Evolutionary conservation across 129 eudicot species (phyloP), one percentile per base, ranked within the genome.

Genomic region (Silybum marianum): DNA sequence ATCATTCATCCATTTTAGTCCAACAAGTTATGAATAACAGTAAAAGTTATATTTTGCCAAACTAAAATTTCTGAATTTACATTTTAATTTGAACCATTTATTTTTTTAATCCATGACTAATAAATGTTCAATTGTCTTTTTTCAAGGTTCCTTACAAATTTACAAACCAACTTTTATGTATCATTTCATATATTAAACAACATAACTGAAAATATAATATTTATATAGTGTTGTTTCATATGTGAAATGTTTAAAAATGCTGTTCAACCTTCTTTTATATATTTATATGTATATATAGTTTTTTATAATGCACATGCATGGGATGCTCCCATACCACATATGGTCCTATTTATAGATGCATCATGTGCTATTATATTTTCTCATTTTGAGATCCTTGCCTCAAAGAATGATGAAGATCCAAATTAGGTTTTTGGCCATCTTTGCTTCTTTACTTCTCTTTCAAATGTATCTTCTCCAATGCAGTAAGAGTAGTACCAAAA

Each of bases 391-490:
- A 81, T 81, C 80, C 76, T 77, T 76, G 34, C 16, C 77, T 7
- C 77, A 34, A 71, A 42, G 40, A 71, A 72, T 30, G 34, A 83
- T 78, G 86, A 83, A 78, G 79, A 78, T 62, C 75, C 83, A 78
- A 14, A 63, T 32, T 16, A 83, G 69, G 81, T 40, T 78, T 46
- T 42, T 83, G 74, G 74, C 83, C 32, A 63, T 83, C 22, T 72
- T 78, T 23, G 54, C 86, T 40, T 83, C 75, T 72, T 44, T 83
- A 72, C 70, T 83, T 22, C 70, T 83, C 66, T 78, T 72, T 72
- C 79, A 30, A 77, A 40, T 78, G 19, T 73, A 19, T 72, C 65
- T 42, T 83, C 40, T 78, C 6, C 79, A 44, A 28, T 23, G 79
- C 78, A 73, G 28, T 19, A 44, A 4, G 21, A 46, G n/a, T 28